phyloP scores from a whole-genome alignment of 176 grass and related monocot species.

The Avena eriantha region DNA sequence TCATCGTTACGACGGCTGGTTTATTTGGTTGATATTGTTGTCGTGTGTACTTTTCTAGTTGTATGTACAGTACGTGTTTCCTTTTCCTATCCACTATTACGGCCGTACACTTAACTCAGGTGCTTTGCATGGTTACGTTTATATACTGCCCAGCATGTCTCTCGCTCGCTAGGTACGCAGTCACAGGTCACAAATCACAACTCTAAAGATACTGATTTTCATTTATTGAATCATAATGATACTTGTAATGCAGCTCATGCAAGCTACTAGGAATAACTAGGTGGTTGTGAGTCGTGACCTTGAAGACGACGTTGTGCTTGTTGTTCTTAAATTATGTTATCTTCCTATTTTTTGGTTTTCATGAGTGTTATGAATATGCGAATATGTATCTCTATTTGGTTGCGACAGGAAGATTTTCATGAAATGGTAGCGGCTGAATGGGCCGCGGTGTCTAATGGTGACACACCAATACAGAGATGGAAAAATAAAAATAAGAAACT shows the following conservation, averaged over 20 bases:
- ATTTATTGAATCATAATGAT: not conserved
- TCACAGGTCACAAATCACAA: not conserved
- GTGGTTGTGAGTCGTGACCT: not conserved
- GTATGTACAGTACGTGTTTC: not conserved
- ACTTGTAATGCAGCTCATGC: not conserved
- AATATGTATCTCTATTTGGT: no score
- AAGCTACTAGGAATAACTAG: not conserved
- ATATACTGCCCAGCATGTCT: not conserved
- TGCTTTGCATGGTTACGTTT: not conserved
- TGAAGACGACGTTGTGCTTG: not conserved
- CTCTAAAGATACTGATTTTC: not conserved
- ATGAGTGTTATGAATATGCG: not conserved
- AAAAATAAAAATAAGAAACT: no score
- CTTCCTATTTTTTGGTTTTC: not conserved
- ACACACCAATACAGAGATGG: no score
- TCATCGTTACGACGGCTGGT: slow-evolving; percentile 23
- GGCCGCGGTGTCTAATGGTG: no score
- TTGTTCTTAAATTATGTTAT: not conserved
- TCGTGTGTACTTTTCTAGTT: slow-evolving; percentile 8
- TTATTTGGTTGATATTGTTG: slow-evolving; percentile 29
- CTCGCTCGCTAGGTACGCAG: not conserved
- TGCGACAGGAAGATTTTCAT: no score
- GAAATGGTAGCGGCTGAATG: no score
- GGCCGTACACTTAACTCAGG: not conserved
- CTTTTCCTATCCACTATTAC: not conserved